These are phyloP conservation scores for Fraxinus sp. DNA, from an alignment of 305 asterid genomes.

Conservation along the genomic window DNA sequence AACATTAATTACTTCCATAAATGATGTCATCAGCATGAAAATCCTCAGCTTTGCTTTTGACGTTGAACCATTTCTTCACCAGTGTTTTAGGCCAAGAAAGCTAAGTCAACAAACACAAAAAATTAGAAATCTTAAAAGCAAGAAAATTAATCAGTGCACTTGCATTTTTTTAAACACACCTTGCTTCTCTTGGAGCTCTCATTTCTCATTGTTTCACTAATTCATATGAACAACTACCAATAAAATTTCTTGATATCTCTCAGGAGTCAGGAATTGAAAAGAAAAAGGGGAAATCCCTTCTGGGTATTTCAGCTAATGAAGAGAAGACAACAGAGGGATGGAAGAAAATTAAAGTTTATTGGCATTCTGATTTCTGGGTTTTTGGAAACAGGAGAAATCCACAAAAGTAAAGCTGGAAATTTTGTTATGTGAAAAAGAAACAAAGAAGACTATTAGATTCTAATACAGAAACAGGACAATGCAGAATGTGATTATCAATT, in stretches of 20 bases:
- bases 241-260: slow-evolving; percentile 17
- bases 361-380: slow-evolving; percentile 34
- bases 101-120: slow-evolving; percentile 35
- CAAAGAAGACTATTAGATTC: slow-evolving; percentile 36
- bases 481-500: slow-evolving; percentile 35
- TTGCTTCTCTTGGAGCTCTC: slow-evolving; percentile 78
- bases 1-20: slow-evolving; percentile 44
- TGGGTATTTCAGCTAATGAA: slow-evolving; percentile 25
- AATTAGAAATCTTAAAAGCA: slow-evolving; percentile 28
- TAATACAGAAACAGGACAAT: slow-evolving; percentile 47
- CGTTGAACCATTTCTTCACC: slow-evolving; percentile 91
- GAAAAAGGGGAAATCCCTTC: neutral
- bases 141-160: slow-evolving; percentile 35
- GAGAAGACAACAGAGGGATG: slow-evolving; percentile 20
- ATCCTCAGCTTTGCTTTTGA: slow-evolving; percentile 74
- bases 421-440: slow-evolving; percentile 20
- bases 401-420: slow-evolving; percentile 7
- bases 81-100: slow-evolving; percentile 84
- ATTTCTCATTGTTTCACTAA: slow-evolving; percentile 86
- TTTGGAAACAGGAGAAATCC: slow-evolving; percentile 2
- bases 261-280: slow-evolving; percentile 5
- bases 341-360: slow-evolving; percentile 32
- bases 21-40: slow-evolving; percentile 85
- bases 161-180: slow-evolving; percentile 34
- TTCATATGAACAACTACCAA: slow-evolving; percentile 37